phyloP scores from a whole-genome alignment of 2,329 filamentous ascomycete species.

The Ilyonectria robusta region DNA sequence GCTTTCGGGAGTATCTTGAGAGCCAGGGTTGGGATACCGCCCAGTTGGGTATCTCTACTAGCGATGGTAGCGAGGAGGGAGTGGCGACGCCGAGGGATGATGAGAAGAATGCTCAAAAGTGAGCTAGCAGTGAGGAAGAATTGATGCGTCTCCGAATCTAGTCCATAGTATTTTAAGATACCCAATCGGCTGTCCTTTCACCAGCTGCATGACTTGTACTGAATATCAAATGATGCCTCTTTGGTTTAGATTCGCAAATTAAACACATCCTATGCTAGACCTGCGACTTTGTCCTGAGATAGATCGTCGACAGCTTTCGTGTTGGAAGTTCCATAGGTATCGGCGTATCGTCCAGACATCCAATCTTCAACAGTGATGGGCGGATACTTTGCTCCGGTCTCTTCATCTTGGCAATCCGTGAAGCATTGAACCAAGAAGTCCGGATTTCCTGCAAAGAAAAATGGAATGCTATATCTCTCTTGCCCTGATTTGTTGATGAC shows the following conservation, averaged over 20 bases:
- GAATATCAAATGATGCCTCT: neutral
- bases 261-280: neutral
- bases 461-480: conserved; percentile 68
- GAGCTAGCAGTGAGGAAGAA: neutral
- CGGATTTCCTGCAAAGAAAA: conserved; percentile 69
- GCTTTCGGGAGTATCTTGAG: conserved; percentile 82
- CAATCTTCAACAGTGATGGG: conserved; percentile 52
- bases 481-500: conserved; percentile 66
- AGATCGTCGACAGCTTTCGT: neutral
- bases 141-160: neutral
- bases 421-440: conserved; percentile 56
- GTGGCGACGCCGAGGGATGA: neutral
- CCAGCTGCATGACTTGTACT: neutral
- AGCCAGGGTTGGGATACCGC: conserved; percentile 82
- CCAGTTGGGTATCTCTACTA: conserved; percentile 63
- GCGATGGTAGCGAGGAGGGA: conserved; percentile 36
- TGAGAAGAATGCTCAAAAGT: conserved; percentile 28
- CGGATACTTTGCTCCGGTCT: conserved; percentile 46
- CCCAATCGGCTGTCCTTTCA: neutral
- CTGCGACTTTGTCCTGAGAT: neutral
- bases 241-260: neutral
- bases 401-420: conserved; percentile 43
- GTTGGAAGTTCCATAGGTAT: conserved; percentile 47
- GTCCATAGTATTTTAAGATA: neutral
- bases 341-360: conserved; percentile 50